Conservation (phyloP, 2,329 filamentous ascomycete species). For the Whalleya microplaca region DNA sequence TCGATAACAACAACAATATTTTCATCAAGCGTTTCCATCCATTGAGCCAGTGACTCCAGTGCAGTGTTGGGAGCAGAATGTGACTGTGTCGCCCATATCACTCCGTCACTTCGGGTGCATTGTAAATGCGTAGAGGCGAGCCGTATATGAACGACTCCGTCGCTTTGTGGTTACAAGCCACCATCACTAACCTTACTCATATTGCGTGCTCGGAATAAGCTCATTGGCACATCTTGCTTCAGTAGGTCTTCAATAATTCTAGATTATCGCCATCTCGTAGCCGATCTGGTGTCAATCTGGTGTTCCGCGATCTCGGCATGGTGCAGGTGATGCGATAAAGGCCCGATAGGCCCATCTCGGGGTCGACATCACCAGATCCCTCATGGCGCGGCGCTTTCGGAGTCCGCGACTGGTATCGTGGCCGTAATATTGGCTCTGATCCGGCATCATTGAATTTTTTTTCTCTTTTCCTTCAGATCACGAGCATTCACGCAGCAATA, state of each 20-base stretch:
- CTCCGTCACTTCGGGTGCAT: background rate
- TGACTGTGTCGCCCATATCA: background rate
- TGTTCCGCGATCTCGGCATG: background rate
- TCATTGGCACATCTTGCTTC: background rate
- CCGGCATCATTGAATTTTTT: background rate
- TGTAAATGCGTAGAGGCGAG: background rate
- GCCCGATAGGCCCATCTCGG: background rate
- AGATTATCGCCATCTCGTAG: background rate
- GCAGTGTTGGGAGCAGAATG: background rate
- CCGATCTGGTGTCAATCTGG: too few relatives aligned
- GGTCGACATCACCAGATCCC: background rate
- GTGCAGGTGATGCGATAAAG: background rate
- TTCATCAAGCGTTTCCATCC: too few relatives aligned
- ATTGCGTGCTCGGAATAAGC: background rate
- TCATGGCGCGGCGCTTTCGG: conserved; percentile 11
- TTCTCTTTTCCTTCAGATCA: background rate
- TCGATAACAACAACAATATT: conserved; percentile 14
- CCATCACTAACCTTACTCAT: background rate
- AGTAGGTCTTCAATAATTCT: background rate
- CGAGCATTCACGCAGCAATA: conserved; percentile 32
- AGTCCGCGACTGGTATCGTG: background rate
- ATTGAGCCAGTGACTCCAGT: too few relatives aligned
- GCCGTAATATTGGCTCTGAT: background rate
- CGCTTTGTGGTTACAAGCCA: background rate
- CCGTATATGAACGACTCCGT: background rate